A percentile compares a stretch with the other conserved stretches of the same genome.
Evolutionary conservation across 208 protist species (phyloP).

Genomic region (Tetramitus jugosus): DNA sequence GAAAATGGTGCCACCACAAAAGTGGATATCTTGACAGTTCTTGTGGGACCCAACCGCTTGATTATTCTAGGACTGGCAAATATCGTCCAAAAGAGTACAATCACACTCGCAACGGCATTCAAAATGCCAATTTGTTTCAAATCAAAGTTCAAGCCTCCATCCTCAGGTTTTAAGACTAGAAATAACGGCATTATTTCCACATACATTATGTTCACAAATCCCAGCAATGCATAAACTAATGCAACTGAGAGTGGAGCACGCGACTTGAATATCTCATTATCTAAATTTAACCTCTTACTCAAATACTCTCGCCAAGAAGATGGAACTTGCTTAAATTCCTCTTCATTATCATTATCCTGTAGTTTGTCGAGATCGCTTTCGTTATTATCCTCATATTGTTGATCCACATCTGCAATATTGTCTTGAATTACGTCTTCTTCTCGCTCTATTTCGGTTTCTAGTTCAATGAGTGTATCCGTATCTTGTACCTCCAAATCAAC

Average conservation of each 20-base stretch:
- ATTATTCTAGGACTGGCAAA: background rate
- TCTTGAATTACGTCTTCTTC: background rate
- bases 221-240: background rate
- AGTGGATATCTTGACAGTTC: background rate
- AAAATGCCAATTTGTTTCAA: constrained; percentile 1
- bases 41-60: background rate
- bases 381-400: no score
- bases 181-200: background rate
- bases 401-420: background rate
- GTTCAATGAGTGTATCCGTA: background rate
- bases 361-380: background rate
- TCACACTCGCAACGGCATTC: background rate
- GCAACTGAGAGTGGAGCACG: background rate
- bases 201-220: background rate
- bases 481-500: background rate
- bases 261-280: background rate
- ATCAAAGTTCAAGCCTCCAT: background rate
- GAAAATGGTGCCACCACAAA: background rate
- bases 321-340: background rate
- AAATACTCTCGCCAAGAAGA: background rate
- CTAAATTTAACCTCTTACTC: no score
- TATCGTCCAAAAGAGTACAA: background rate
- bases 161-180: background rate
- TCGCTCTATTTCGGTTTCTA: no score
- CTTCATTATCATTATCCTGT: background rate